A percentile compares a stretch with the other conserved stretches of the same genome.
These are phyloP conservation scores for Wickerhamomyces chambardii DNA, from an alignment of 805 yeast genomes.

Conservation along the genomic window DNA sequence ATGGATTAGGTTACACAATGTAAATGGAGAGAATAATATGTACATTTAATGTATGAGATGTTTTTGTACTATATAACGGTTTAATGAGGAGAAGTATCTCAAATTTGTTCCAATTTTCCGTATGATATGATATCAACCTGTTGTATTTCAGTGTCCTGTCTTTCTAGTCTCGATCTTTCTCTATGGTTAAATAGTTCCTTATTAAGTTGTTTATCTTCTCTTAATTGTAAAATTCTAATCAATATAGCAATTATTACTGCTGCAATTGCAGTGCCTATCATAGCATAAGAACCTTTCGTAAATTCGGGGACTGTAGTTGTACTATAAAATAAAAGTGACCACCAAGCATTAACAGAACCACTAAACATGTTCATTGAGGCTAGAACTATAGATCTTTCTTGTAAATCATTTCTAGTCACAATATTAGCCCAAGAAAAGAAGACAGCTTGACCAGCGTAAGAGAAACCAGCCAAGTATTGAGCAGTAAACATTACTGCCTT, in stretches of 20 bases:
- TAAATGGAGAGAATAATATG: no score
- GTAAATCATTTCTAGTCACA: slow-evolving; percentile 47
- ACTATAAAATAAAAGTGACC: slow-evolving; percentile 44
- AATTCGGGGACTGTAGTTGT: slow-evolving; percentile 45
- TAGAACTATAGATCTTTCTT: slow-evolving; percentile 54
- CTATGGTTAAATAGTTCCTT: no score
- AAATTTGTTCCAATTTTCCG: no score
- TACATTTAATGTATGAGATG: no score
- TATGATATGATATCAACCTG: no score
- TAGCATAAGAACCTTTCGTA: slow-evolving; percentile 45
- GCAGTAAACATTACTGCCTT: slow-evolving; percentile 37
- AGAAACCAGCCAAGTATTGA: slow-evolving; percentile 43
- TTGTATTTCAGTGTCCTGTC: no score
- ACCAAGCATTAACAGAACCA: slow-evolving; percentile 58
- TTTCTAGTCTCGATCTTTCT: no score
- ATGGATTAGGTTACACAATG: no score
- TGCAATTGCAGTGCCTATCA: slow-evolving; percentile 40
- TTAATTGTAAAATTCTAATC: slow-evolving; percentile 34
- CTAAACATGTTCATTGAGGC: slow-evolving; percentile 63
- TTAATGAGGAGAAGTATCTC: no score
- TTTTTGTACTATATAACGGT: no score
- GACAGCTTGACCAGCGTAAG: slow-evolving; percentile 52
- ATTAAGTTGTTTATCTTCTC: slow-evolving; percentile 16
- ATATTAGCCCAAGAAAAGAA: slow-evolving; percentile 59
- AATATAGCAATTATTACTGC: slow-evolving; percentile 29